phyloP scores from a whole-genome alignment of 495 filamentous ascomycete genomes.

The Neurospora sp. region DNA sequence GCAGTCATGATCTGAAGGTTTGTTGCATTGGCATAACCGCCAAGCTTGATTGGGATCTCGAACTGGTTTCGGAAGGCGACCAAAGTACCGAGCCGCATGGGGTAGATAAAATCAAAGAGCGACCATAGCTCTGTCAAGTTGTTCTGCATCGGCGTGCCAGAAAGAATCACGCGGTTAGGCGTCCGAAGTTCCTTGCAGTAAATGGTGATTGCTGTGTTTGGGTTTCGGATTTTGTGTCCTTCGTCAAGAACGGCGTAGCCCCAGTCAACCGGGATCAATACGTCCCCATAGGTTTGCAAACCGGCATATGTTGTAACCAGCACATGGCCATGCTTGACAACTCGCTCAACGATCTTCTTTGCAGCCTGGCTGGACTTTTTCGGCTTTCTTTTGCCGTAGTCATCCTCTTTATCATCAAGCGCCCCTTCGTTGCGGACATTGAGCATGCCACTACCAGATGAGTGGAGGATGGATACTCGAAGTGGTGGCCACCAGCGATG shows the following conservation, averaged over 20 bases:
- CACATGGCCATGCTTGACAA: conserved; percentile 80
- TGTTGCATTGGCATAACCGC: conserved; percentile 87
- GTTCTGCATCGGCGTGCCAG: conserved; percentile 95
- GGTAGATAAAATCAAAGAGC: conserved; percentile 92
- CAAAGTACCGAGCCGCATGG: conserved; percentile 86
- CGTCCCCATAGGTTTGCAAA: conserved; percentile 71
- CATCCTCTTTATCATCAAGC: conserved; percentile 56
- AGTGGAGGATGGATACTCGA: conserved; percentile 87
- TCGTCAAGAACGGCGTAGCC: conserved; percentile 91
- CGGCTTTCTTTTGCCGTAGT: conserved; percentile 26
- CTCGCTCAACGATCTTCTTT: conserved; percentile 68
- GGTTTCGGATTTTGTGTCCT: conserved; percentile 95
- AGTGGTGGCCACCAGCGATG: conserved; percentile 96
- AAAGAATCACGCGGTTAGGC: conserved; percentile 80
- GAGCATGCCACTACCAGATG: conserved; percentile 92
- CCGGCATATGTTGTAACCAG: conserved; percentile 92
- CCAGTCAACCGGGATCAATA: conserved; percentile 76
- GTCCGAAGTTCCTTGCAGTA: conserved; percentile 87
- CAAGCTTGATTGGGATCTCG: conserved; percentile 81
- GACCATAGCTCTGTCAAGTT: conserved; percentile 99
- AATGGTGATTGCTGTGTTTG: conserved; percentile 82
- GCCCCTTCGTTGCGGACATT: conserved; percentile 59
- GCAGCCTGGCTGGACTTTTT: conserved; percentile 48
- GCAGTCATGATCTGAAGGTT: conserved; percentile 89
- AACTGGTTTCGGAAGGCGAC: conserved; percentile 83